Evolutionary conservation across 192 early-diverging fungal genomes (phyloP), one percentile per base, ranked within the genome.

Genomic region (Gorgonomyces haynaldii): DNA sequence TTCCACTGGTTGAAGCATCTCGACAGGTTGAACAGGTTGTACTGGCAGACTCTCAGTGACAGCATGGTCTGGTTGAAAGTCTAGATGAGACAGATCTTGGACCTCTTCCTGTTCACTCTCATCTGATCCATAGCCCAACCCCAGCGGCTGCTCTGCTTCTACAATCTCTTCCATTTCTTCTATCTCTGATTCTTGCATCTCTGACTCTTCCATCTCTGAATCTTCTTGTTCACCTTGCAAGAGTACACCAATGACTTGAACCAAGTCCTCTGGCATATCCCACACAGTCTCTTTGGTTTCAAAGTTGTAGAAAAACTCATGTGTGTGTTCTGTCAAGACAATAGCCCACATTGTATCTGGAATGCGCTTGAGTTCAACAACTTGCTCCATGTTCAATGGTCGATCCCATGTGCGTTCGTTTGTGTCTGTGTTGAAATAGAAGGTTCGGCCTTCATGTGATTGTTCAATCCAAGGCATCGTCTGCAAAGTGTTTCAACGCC

Each of bases 301-400:
- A 42, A 72, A 57, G 64, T 87, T 79, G 53, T 81, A 82, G 52
- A 74, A 91, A 57, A 85, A 91, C 29, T 86, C 84, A 34, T 83
- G 71, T 9, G 82, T 76, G 7, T 64, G 42, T 24, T 62, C 76
- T 9, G 86, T 87, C 26, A 69, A 63, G 0, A 87, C 76, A 40
- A 91, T 76, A 32, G 71, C 70, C 88, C 88, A 91, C 4, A 56
- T 43, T 0, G 82, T 75, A 26, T 74, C 72, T 22, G 81, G 71
- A 25, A 91, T 75, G 26, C 71, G 69, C 28, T 72, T 75, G 21
- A 42, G 9, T 42, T 42, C 17, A 0, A 42, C 17, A 22, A 23
- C 13, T 23, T 23, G 9, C n/a, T 42, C 40, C n/a, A 24, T 42
- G 48, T 28, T 45, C 19, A 45, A 45, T 0, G 65, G 60, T 50